Evolutionary conservation across 371 early-diverging fungal species (phyloP).

Genomic region (Phascolomyces articulosus): DNA sequence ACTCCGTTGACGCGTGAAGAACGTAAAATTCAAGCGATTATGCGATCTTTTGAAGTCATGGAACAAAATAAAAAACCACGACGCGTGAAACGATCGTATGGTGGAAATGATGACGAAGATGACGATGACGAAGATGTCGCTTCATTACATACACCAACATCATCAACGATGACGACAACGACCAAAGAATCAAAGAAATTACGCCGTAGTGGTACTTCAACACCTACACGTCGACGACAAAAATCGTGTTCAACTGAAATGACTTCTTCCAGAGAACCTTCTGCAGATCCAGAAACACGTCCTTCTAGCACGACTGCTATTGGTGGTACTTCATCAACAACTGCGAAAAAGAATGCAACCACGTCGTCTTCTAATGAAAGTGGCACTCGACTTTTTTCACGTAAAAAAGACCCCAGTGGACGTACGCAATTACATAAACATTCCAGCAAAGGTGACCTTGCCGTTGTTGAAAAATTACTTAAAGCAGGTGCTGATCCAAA

Average conservation of each 20-base stretch:
- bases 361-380: too few species aligned
- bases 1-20: slow-evolving; percentile 64
- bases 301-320: too few species aligned
- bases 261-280: slow-evolving; percentile 31
- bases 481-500: slow-evolving; percentile 79
- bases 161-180: not conserved
- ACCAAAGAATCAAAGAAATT: slow-evolving; percentile 1
- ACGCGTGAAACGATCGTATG: slow-evolving; percentile 18
- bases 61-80: slow-evolving; percentile 33
- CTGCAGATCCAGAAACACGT: slow-evolving; percentile 22
- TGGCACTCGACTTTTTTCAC: slow-evolving; percentile 34
- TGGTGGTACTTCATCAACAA: too few species aligned
- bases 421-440: slow-evolving; percentile 61
- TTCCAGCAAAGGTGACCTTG: slow-evolving; percentile 58
- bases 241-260: slow-evolving; percentile 24
- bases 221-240: slow-evolving; percentile 15
- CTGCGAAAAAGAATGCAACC: slow-evolving; percentile 7
- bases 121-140: slow-evolving; percentile 21
- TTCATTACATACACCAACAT: too few species aligned
- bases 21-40: slow-evolving; percentile 68
- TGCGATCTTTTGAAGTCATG: slow-evolving; percentile 54
- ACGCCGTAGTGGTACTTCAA: not conserved
- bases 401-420: slow-evolving; percentile 57
- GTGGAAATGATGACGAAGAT: slow-evolving; percentile 34
- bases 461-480: slow-evolving; percentile 56